Conservation (phyloP, 352 stramenopile genomes). For the Globisporangium heterothallicum region DNA sequence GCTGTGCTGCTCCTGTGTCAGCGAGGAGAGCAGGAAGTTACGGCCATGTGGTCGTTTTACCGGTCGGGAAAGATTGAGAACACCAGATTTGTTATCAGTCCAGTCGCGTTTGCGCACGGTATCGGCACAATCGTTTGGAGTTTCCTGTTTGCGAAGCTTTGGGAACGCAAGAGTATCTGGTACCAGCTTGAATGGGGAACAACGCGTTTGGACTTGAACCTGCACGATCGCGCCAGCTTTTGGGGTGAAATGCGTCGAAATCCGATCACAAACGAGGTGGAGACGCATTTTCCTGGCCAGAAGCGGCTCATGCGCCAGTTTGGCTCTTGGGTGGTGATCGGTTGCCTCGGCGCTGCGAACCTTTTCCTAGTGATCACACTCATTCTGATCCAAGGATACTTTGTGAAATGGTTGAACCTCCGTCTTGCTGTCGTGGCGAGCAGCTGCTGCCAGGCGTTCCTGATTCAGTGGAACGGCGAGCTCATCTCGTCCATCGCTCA, state of each 20-base stretch:
- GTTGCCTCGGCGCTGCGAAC: constrained; percentile 17
- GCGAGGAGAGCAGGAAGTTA: constrained; percentile 11
- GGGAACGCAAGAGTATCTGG: constrained; percentile 54
- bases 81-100: constrained; percentile 7
- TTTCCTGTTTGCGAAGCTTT: constrained; percentile 48
- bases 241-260: constrained; percentile 20
- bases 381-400: constrained; percentile 24
- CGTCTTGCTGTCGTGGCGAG: constrained; percentile 25
- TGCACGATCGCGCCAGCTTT: constrained; percentile 23
- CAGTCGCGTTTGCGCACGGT: constrained; percentile 13
- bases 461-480: constrained; percentile 26
- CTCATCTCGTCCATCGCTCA: constrained; percentile 20
- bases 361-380: constrained; percentile 22
- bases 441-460: constrained; percentile 18
- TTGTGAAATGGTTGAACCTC: constrained; percentile 16
- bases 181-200: constrained; percentile 61
- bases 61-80: neutral
- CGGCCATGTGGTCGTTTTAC: constrained; percentile 26
- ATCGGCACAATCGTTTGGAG: constrained; percentile 35
- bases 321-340: constrained; percentile 14
- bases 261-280: constrained; percentile 26
- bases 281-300: constrained; percentile 15
- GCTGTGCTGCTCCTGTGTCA: constrained; percentile 20
- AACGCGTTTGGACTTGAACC: constrained; percentile 6
- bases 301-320: constrained; percentile 13